Conservation (phyloP, 192 early-diverging fungal genomes). For the Coemansia sp. region DNA sequence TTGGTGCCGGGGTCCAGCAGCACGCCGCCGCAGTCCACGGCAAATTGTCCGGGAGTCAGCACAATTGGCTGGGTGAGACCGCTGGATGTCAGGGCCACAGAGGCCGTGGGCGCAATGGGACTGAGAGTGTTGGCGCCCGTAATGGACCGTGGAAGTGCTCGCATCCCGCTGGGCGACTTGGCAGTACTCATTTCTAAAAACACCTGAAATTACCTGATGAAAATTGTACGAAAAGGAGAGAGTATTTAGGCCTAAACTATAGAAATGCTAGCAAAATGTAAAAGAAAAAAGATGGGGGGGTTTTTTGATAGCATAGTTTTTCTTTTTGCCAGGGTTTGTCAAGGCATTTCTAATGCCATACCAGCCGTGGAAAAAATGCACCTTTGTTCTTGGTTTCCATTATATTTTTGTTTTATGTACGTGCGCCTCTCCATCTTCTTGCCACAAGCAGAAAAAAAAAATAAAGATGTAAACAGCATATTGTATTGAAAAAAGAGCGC, state of each 20-base stretch:
- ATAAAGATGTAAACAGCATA: neutral
- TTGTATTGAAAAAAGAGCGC: neutral
- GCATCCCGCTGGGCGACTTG: slow-evolving; percentile 7
- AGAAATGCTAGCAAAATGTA: too few species aligned
- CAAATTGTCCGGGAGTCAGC: slow-evolving; percentile 41
- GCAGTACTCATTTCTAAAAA: slow-evolving; percentile 5
- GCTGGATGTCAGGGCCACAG: neutral
- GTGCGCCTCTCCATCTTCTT: neutral
- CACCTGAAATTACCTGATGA: too few species aligned
- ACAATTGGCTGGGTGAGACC: slow-evolving; percentile 10
- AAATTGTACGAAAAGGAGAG: too few species aligned
- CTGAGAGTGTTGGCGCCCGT: slow-evolving; percentile 9
- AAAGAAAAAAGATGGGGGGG: too few species aligned
- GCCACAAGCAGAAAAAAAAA: neutral
- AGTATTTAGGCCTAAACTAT: too few species aligned
- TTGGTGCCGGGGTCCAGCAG: slow-evolving; percentile 43
- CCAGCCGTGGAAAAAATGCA: too few species aligned
- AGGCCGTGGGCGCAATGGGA: neutral
- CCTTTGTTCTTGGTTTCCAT: neutral
- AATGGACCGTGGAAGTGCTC: slow-evolving; percentile 3
- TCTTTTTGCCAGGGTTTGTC: too few species aligned
- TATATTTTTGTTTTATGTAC: too few species aligned
- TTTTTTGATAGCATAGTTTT: too few species aligned
- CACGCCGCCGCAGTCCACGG: slow-evolving; percentile 44
- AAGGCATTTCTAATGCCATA: too few species aligned